Evolutionary conservation across 352 stramenopile species (phyloP), one percentile per base, ranked within the genome.

Genomic region (Phytopythium helicoides): DNA sequence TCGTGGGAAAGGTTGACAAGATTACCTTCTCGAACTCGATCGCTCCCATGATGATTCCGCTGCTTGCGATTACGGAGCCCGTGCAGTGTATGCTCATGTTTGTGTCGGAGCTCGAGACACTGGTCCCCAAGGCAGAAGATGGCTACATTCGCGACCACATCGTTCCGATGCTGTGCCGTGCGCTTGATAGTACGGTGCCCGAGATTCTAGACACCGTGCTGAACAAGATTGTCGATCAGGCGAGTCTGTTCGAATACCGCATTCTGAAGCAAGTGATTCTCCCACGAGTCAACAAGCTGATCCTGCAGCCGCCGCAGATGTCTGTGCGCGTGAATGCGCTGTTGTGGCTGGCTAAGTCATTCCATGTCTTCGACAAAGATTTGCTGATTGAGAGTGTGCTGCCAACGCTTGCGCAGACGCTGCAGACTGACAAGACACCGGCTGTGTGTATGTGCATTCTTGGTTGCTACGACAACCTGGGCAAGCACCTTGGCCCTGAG

Each of bases 31-130:
- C 64, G n/a, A 68, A 80, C 51, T 76, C 76, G 18, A 89, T 95
- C 21, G 80, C 79, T 12, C 78, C 72, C 1, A 92, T 95, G 82
- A 84, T 95, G 74, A 72, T 92, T 35, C 67, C 78, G 14, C 65
- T 95, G 18, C 62, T 95, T 25, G 71, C 71, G 4, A 95, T 95
- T 52, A 77, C 78, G n/a, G 85, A 95, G 59, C 85, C 85, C 1
- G 82, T 93, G 28, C 85, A 95, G 60, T 93, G 82, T 52, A 95
- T 95, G 85, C 81, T 95, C 36, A 95, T 93, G 82, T 95, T 95
- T 40, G 85, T 95, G 11, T 91, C 81, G 26, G 83, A 92, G 46
- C 60, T 95, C 12, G 82, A 95, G 51, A 73, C 79, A 23, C 58
- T 95, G 21, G 76, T 95, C 19, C 82, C 82, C 1, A 95, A 95